A percentile compares a stretch with the other conserved stretches of the same genome.
Evolutionary conservation across 805 yeast genomes (phyloP).

Genomic region (Myxozyma vanderwaltii): DNA sequence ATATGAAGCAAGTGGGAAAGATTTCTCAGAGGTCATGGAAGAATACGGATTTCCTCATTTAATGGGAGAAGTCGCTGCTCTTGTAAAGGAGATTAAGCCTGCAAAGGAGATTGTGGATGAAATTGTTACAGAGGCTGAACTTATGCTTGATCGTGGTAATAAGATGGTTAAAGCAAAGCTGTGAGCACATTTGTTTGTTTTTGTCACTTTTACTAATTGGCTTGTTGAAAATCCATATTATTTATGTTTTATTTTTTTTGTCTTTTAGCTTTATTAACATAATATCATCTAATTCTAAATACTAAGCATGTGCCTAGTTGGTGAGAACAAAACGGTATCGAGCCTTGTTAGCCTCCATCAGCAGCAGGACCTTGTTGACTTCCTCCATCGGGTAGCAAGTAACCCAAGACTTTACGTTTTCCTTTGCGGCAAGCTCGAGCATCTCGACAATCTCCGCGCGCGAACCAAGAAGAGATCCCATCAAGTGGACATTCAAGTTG

Average conservation of each 20-base stretch:
- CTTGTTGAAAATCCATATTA: too few species aligned
- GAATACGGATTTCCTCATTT: slow-evolving; percentile 33
- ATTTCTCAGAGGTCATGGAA: slow-evolving; percentile 32
- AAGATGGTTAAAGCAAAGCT: slow-evolving; percentile 21
- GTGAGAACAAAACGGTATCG: slow-evolving; percentile 30
- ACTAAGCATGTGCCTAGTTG: too few species aligned
- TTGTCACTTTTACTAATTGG: too few species aligned
- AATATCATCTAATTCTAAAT: too few species aligned
- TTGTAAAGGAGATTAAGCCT: slow-evolving; percentile 34
- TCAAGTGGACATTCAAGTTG: slow-evolving; percentile 22
- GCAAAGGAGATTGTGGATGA: slow-evolving; percentile 37
- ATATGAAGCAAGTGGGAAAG: slow-evolving; percentile 30
- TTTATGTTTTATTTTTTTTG: too few species aligned
- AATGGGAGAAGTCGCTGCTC: slow-evolving; percentile 40
- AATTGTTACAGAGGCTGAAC: slow-evolving; percentile 36
- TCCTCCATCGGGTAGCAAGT: slow-evolving; percentile 32
- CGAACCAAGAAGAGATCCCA: slow-evolving; percentile 64
- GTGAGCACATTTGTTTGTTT: neutral
- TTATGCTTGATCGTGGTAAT: slow-evolving; percentile 9
- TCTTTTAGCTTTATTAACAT: too few species aligned
- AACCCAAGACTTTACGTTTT: slow-evolving; percentile 40
- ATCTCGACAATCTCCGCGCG: slow-evolving; percentile 66
- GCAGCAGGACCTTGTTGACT: slow-evolving; percentile 30
- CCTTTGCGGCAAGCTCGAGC: slow-evolving; percentile 63
- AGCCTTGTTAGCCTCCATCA: slow-evolving; percentile 34